Percentiles rank a stretch among this genome's conserved stretches.
Evolutionary conservation across 805 yeast species (phyloP).

Genomic region (Scheffersomyces amazonensis): DNA sequence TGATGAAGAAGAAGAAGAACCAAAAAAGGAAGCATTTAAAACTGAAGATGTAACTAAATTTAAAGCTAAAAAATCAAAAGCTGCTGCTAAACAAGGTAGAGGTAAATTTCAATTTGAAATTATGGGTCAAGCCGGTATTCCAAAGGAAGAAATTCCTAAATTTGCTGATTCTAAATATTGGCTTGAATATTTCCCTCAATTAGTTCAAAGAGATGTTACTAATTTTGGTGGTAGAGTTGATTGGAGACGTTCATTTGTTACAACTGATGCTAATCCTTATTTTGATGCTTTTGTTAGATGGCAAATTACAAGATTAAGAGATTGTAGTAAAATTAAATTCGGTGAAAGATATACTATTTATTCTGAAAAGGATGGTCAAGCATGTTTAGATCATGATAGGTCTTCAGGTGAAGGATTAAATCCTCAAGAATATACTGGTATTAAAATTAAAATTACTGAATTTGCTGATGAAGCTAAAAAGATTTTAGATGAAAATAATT

Average conservation of each 20-base stretch:
- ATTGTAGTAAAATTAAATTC: constrained; percentile 86
- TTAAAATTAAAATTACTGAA: constrained; percentile 74
- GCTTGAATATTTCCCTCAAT: constrained; percentile 89
- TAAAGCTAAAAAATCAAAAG: constrained; percentile 90
- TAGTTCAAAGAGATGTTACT: constrained; percentile 76
- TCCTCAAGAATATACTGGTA: constrained; percentile 94
- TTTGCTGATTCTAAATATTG: constrained; percentile 93
- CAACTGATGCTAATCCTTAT: constrained; percentile 93
- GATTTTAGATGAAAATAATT: constrained; percentile 44
- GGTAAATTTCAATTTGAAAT: constrained; percentile 95
- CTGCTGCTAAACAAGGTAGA: constrained; percentile 89
- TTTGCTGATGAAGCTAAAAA: constrained; percentile 57
- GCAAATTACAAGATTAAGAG: constrained; percentile 90
- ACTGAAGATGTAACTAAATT: constrained; percentile 86
- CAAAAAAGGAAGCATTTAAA: constrained; percentile 7
- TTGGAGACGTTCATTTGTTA: constrained; percentile 95
- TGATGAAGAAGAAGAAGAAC: constrained; percentile 51
- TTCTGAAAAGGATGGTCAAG: constrained; percentile 97
- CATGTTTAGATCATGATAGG: constrained; percentile 99
- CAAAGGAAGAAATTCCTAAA: constrained; percentile 75
- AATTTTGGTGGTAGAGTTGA: constrained; percentile 90
- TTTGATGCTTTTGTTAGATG: constrained; percentile 94
- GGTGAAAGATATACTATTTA: constrained; percentile 98
- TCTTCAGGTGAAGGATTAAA: constrained; percentile 94
- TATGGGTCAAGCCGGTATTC: constrained; percentile 90